Percentiles rank a stretch among this genome's conserved stretches.
Evolutionary conservation across 768 basidiomycete genomes (phyloP).

Genomic region (Boletus speciosus): DNA sequence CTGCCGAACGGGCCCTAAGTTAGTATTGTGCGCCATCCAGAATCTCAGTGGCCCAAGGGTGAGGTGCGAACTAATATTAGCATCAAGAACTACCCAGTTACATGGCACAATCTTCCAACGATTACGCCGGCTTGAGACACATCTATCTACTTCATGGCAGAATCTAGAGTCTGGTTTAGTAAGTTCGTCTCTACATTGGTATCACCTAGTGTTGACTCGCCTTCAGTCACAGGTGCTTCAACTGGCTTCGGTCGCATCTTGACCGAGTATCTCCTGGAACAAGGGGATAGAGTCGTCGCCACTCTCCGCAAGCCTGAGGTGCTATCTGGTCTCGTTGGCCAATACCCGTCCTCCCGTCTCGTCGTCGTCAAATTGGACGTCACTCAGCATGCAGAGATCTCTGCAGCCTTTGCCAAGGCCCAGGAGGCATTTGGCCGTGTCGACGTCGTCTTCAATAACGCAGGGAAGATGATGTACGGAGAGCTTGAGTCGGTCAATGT

Average conservation of each 20-base stretch:
- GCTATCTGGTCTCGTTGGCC: slow-evolving; percentile 25
- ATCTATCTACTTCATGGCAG: not conserved
- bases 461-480: slow-evolving; percentile 24
- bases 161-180: not conserved
- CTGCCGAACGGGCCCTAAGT: no score
- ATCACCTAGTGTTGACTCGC: not conserved
- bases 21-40: no score
- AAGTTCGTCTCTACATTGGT: not conserved
- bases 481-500: slow-evolving; percentile 37
- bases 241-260: slow-evolving; percentile 40
- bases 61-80: no score
- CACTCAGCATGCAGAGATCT: slow-evolving; percentile 22
- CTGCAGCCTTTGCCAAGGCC: slow-evolving; percentile 27
- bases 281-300: slow-evolving; percentile 39
- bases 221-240: slow-evolving; percentile 38
- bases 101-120: no score
- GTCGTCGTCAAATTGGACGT: slow-evolving; percentile 34
- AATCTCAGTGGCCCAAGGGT: no score
- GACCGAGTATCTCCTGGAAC: slow-evolving; percentile 31
- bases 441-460: slow-evolving; percentile 40
- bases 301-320: slow-evolving; percentile 39
- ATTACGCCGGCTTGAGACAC: no score
- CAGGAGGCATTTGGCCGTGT: slow-evolving; percentile 33
- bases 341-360: slow-evolving; percentile 21
- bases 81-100: no score